phyloP scores from a whole-genome alignment of 352 stramenopile species.

The Globisporangium middletonii region DNA sequence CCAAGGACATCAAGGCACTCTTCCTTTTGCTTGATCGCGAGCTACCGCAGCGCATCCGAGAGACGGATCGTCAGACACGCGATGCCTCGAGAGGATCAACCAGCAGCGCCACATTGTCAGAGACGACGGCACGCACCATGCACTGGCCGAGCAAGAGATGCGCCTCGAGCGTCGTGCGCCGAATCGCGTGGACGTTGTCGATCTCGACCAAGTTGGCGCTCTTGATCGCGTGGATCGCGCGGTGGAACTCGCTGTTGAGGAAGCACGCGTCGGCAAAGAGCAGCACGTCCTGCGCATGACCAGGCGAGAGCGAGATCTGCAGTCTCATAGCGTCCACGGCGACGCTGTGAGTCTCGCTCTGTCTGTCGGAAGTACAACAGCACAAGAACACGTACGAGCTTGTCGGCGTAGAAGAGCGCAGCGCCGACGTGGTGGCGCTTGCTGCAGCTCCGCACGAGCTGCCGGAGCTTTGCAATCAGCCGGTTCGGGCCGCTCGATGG shows the following conservation, averaged over 20 bases:
- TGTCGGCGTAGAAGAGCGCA: conserved; percentile 79
- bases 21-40: conserved; percentile 80
- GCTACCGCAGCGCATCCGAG: conserved; percentile 13
- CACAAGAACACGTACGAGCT: conserved; percentile 32
- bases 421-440: conserved; percentile 43
- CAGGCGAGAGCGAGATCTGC: conserved; percentile 46
- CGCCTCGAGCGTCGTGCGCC: conserved; percentile 33
- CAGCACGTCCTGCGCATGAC: conserved; percentile 44
- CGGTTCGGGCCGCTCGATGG: conserved; percentile 6
- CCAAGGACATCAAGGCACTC: conserved; percentile 70
- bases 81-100: no score
- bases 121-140: conserved; percentile 35
- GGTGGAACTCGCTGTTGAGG: conserved; percentile 59
- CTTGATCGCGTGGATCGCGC: conserved; percentile 72
- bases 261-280: conserved; percentile 78
- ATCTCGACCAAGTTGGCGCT: conserved; percentile 33
- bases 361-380: no score
- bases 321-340: neutral
- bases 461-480: conserved; percentile 27
- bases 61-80: neutral
- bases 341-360: neutral
- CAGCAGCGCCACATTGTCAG: no score
- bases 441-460: conserved; percentile 38
- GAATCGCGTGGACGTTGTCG: conserved; percentile 15
- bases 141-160: conserved; percentile 59